Base-by-base conservation (phyloP, 306 rosid species). In the Gynostemma pentaphyllum region DNA sequence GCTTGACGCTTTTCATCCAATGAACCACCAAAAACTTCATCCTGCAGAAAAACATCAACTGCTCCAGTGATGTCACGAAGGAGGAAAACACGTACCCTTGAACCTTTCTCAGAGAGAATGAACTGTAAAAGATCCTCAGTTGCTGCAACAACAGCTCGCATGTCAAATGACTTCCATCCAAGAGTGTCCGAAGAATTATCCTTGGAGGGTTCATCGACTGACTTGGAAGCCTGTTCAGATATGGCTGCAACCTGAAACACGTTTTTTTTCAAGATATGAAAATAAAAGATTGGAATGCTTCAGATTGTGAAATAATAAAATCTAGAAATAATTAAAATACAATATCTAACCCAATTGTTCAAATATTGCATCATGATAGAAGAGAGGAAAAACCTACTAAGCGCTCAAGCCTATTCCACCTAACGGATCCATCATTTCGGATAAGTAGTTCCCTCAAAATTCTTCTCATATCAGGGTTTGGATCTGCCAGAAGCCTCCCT, bases 351-450 rank as follows among this genome's bases (percentile, higher is more conserved):
- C n/a, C n/a, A n/a, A n/a, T n/a, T n/a, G n/a, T n/a, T n/a, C n/a
- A n/a, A n/a, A n/a, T n/a, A n/a, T 57, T 57, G 46, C 66, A 37
- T 6, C 22, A 23, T 39, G 62, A 57, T 63, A 54, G 47, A 64
- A 8, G 30, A 67, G 51, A 32, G 23, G 32, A 74, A 46, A 75
- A 54, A 53, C 79, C 51, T 81, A 92, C 99, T 77, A 88, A 74
- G 70, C 96, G 96, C 72, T 86, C 96, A 28, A 92, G 82, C 75
- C 99, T 89, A 76, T 82, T 86, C 99, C 99, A 92, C 76, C 99
- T 79, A 41, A 92, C 78, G 28, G 99, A 84, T 76, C 99, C 99
- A 68, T 92, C 79, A 18, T 82, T 86, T 50, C 85, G 62, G 65
- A 92, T 92, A 52, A 92, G 77, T 74, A 92, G 96, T 73, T 88